A percentile compares a stretch with the other conserved stretches of the same genome.
phyloP scores from a whole-genome alignment of 2,329 filamentous ascomycete species.

The Diaporthe velutina region DNA sequence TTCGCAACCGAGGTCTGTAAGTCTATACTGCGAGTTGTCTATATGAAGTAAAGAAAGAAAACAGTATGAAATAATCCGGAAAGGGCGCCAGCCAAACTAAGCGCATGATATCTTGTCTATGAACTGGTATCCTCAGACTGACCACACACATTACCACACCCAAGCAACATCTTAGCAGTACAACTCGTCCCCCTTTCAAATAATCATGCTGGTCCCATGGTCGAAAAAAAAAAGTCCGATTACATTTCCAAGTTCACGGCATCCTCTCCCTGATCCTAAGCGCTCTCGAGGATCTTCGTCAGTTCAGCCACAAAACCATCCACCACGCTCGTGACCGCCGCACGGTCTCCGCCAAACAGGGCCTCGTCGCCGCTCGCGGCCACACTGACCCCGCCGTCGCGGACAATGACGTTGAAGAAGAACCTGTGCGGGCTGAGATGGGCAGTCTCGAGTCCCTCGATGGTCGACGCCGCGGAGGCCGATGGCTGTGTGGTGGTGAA shows the following conservation, averaged over 20 bases:
- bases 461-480: neutral
- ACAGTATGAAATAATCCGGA: neutral
- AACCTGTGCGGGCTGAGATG: slow-evolving; percentile 32
- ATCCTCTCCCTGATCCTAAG: neutral
- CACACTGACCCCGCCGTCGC: slow-evolving; percentile 27
- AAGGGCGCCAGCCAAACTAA: neutral
- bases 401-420: slow-evolving; percentile 40
- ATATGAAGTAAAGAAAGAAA: neutral
- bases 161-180: neutral
- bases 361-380: slow-evolving; percentile 39
- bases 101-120: neutral
- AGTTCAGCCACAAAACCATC: slow-evolving; percentile 26
- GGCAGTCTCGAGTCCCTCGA: slow-evolving; percentile 35
- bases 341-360: slow-evolving; percentile 17
- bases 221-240: too few species aligned
- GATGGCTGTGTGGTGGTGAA: slow-evolving; percentile 37
- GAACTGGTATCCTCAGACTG: too few species aligned
- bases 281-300: slow-evolving; percentile 20
- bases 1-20: neutral
- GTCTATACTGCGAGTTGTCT: neutral
- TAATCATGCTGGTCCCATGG: too few species aligned
- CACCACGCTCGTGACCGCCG: slow-evolving; percentile 15
- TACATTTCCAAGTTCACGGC: too few species aligned
- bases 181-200: neutral
- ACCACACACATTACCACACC: too few species aligned